Base-by-base conservation (phyloP, 441 rosid species). In the Flueggea neowawraea region DNA sequence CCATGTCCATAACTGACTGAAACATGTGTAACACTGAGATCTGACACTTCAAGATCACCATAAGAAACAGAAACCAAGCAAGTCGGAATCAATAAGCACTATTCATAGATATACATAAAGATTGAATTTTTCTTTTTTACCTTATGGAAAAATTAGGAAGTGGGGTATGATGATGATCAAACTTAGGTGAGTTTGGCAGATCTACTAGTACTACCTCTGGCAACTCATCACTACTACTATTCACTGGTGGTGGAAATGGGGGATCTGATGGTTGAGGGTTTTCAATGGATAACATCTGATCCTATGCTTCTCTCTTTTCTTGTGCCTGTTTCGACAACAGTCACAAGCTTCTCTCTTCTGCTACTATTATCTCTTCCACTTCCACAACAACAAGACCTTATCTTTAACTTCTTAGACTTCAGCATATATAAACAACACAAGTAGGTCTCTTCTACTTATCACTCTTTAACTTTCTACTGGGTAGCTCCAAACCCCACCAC, bases 251-350 rank as follows among this genome's bases (percentile, higher is more conserved):
- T 39, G 13, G 51, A 41, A 58, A 76, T 62, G 89, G 65, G 63
- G 89, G 91, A 91, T 87, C 90, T 84, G 89, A 71, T 83, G 86
- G 43, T 36, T 68, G 90, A 79, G 86, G 79, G 74, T 73, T 82
- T 84, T 89, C 88, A 82, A 74, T 66, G 89, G 95, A 85, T 82
- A 89, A 89, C 93, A 95, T 93, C 96, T 89, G 97, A 89, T 68
- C 91, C 69, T 72, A 83, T 80, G 80, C 86, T 78, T 80, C 84
- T 75, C 75, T 71, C 75, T 36, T 72, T 76, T 47, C 84, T 83
- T 84, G 91, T 73, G 90, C 82, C n/a, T 82, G 86, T 82, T 82
- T 65, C 54, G 57, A 74, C 65, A 73, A 86, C 86, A 84, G 83
- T 74, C 86, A 75, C 87, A 77, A 83, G 84, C 75, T 69, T 68